Base-by-base conservation (phyloP, 805 yeast genomes). In the Ogataea corticis region DNA sequence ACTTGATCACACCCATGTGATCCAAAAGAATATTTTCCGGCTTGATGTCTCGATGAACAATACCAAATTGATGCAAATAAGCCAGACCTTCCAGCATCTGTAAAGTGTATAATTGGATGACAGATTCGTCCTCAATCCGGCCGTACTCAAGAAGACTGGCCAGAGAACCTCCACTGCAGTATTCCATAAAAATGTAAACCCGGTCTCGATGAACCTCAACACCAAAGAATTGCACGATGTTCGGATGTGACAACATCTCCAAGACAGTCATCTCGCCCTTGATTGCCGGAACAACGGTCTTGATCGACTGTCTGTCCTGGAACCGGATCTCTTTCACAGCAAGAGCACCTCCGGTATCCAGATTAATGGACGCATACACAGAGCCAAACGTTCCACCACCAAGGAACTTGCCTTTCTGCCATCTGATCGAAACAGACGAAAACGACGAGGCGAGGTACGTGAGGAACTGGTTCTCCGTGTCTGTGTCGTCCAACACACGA, bases 321-420 rank as follows among this genome's bases (percentile, higher is more conserved):
- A 94, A 83, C 45, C 89, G 77, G 48, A 94, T 90, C 66, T 94
- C 98, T 65, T 94, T 94, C 28, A 94, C 99, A 0, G 99, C 99
- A 86, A 94, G 83, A 2, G 91, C 85, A 42, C 91, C 96, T 62
- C 98, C 98, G 14, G 96, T 88, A 55, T 92, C 98, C 50, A 94
- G 76, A 61, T 92, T 90, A 17, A 88, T 83, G 0, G 97, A 96
- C 0, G 94, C 90, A 65, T 79, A 94, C 3, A 94, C 99, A 48
- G 86, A 82, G 6, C 99, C 99, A 73, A 92, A 94, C 0, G 97
- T 80, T 34, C 99, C 99, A 35, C 96, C 92, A 2, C 99, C 99
- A 57, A 94, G 80, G 58, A 83, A 88, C 50, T 83, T 80, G 38
- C 97, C 96, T 69, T 92, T 96, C 65, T 94, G 97, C 99, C 99